phyloP scores from a whole-genome alignment of 2,329 filamentous ascomycete genomes.

The Blastomyces silverae region DNA sequence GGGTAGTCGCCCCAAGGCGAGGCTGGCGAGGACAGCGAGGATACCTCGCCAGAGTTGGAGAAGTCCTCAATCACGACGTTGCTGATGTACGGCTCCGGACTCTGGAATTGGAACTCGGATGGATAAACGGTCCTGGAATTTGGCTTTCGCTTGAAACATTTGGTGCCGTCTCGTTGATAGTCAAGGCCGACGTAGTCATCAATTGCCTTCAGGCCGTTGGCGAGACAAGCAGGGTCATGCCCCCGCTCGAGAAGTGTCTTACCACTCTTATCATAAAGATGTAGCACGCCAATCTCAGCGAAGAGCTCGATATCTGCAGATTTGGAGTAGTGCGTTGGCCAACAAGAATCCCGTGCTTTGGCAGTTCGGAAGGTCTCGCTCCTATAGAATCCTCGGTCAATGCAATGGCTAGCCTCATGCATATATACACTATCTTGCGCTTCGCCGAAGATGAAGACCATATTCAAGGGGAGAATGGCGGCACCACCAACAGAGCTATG shows the following conservation, averaged over 20 bases:
- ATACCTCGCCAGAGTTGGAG: not conserved
- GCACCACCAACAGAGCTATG: not conserved
- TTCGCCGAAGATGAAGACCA: not conserved
- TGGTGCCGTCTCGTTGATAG: not conserved
- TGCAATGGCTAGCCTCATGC: not conserved
- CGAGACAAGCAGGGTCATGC: not conserved
- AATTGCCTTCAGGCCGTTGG: not conserved
- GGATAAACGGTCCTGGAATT: not conserved
- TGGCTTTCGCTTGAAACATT: constrained; percentile 5
- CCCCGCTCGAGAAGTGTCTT: not conserved
- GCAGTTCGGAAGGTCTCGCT: not conserved
- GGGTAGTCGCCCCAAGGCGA: not conserved
- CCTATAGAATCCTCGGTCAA: not conserved
- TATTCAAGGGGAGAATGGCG: not conserved
- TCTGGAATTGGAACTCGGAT: not conserved
- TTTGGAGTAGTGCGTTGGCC: not conserved
- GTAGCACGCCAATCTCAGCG: not conserved
- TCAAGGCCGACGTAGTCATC: not conserved
- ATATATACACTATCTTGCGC: not conserved
- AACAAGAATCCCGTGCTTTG: not conserved
- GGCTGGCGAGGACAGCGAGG: not conserved
- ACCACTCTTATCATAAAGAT: constrained; percentile 3
- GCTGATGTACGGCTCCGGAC: not conserved
- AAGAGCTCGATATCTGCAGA: not conserved
- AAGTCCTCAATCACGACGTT: constrained; percentile 3